These are phyloP conservation scores for Cytidiella melzeri DNA, from an alignment of 768 basidiomycete genomes.

Conservation along the genomic window DNA sequence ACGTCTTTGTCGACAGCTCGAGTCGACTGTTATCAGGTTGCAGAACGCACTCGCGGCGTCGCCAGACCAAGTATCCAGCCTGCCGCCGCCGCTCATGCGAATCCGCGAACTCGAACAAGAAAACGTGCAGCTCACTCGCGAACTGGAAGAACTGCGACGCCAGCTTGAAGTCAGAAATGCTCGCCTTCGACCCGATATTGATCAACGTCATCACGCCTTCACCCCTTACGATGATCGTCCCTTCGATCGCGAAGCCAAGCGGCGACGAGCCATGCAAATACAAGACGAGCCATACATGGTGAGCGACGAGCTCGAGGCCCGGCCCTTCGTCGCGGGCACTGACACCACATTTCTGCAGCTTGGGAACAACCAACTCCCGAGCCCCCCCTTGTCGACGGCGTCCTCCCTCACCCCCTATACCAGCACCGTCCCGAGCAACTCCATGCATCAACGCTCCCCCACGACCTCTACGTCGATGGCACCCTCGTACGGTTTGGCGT, in stretches of 20 bases:
- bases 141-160: slow-evolving; percentile 71
- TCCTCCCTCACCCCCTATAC: slow-evolving; percentile 18
- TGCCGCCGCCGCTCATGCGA: slow-evolving; percentile 67
- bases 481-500: slow-evolving; percentile 49
- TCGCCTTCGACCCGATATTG: slow-evolving; percentile 20
- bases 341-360: neutral
- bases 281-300: slow-evolving; percentile 25
- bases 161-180: slow-evolving; percentile 36
- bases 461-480: slow-evolving; percentile 36
- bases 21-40: slow-evolving; percentile 80
- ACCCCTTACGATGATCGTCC: slow-evolving; percentile 17
- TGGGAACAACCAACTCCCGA: slow-evolving; percentile 16
- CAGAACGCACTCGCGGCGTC: slow-evolving; percentile 69
- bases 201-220: slow-evolving; percentile 12
- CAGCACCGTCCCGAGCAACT: slow-evolving; percentile 3
- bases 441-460: slow-evolving; percentile 4
- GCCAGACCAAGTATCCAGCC: slow-evolving; percentile 66
- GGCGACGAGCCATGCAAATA: slow-evolving; percentile 22
- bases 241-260: slow-evolving; percentile 23
- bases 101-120: slow-evolving; percentile 83
- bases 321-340: neutral
- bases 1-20: slow-evolving; percentile 52
- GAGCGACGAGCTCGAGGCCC: neutral
- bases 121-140: slow-evolving; percentile 60
- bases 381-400: slow-evolving; percentile 17